Evolutionary conservation across 2,329 filamentous ascomycete species (phyloP), one percentile per base, ranked within the genome.

Genomic region (Alternaria brassicicola): DNA sequence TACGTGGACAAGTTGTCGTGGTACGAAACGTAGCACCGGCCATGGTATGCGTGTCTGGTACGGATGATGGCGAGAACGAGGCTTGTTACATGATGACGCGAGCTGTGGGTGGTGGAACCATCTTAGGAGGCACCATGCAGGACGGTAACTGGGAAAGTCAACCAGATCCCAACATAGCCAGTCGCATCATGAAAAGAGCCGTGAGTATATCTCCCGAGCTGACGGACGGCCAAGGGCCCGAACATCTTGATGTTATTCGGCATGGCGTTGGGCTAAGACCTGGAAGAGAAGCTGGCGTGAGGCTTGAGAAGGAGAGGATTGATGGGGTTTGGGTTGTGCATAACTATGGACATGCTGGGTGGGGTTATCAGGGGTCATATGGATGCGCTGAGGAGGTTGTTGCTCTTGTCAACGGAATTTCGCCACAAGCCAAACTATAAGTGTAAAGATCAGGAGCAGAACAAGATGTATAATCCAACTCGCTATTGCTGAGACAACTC

Each of bases 261-360:
- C 92, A 96, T 73, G 89, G 87, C 2, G 93, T 96, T n/a, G 93
- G 93, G 0, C 71, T 96, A 66, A 83, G 93, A 56, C 93, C 93
- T 6, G 85, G 88, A 67, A 82, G 93, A 47, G 82, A 86, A 55
- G 88, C 84, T 1, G 92, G 93, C 0, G 86, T 91, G 13, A 84
- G 93, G 57, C 79, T 96, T 17, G 92, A 95, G 77, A 88, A 83
- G 71, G 89, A 93, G 73, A 80, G 79, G 62, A 83, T 91, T 38
- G 62, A 56, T 30, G 87, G 85, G 5, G 82, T 86, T 3, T 84
- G 84, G 75, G 84, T 92, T 19, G 88, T 93, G 54, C 91, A 93
- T 75, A 90, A 92, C 68, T 93, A 93, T 65, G 90, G 90, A 0
- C 89, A 92, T 72, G 87, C 86, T 1, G 90, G 90, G 2, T 91